Conservation (phyloP, 495 filamentous ascomycete genomes). For the Penicillium taxi region DNA sequence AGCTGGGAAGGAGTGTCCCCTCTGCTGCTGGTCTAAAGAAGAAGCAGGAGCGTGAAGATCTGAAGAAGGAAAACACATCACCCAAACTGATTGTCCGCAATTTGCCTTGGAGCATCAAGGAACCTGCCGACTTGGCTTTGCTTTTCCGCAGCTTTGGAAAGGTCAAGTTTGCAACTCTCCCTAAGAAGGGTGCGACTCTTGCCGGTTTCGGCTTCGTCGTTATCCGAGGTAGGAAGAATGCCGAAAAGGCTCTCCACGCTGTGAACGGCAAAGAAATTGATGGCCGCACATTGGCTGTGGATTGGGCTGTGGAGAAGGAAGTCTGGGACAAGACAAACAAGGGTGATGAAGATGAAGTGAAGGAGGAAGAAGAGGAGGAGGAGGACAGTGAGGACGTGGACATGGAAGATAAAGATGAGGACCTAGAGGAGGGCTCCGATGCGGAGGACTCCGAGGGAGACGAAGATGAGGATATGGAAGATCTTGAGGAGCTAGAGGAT, state of each 20-base stretch:
- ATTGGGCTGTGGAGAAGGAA: conserved; percentile 92
- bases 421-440: conserved; percentile 21
- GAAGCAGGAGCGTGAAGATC: conserved; percentile 52
- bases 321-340: conserved; percentile 63
- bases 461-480: conserved; percentile 25
- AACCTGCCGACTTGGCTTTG: conserved; percentile 62
- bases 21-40: conserved; percentile 38
- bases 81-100: conserved; percentile 92
- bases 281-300: conserved; percentile 78
- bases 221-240: conserved; percentile 80
- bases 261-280: conserved; percentile 88
- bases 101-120: conserved; percentile 91
- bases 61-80: conserved; percentile 49
- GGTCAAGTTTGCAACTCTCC: conserved; percentile 72
- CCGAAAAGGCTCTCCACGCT: conserved; percentile 74
- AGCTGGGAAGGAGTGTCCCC: conserved; percentile 40
- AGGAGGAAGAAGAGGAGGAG: conserved; percentile 21
- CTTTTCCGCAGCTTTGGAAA: conserved; percentile 86
- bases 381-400: conserved; percentile 18
- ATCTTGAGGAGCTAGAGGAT: conserved; percentile 25
- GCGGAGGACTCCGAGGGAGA: conserved; percentile 16
- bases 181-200: conserved; percentile 63
- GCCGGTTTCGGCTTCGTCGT: conserved; percentile 91
- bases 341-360: conserved; percentile 25
- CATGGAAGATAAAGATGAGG: conserved; percentile 34